A percentile compares a stretch with the other conserved stretches of the same genome.
Evolutionary conservation across 1,139 yeast species (phyloP).

Genomic region (Protomyces pachydermus): DNA sequence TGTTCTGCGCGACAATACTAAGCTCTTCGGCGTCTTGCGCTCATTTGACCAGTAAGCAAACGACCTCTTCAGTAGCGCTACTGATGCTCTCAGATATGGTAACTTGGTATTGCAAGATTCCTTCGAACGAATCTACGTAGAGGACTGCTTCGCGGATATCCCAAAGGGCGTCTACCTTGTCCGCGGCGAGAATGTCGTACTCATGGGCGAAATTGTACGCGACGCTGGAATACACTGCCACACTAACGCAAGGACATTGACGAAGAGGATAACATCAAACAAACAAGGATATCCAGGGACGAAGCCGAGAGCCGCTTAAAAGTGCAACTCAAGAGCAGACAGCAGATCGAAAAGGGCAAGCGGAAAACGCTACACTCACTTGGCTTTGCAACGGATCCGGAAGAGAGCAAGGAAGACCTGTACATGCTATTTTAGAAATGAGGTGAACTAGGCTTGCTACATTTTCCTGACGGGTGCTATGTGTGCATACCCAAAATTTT

Average conservation of each 20-base stretch:
- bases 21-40: conserved; percentile 81
- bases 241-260: conserved; percentile 55
- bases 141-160: conserved; percentile 63
- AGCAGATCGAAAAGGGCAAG: conserved; percentile 47
- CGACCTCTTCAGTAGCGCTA: conserved; percentile 13
- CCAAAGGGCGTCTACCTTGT: conserved; percentile 78
- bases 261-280: conserved; percentile 64
- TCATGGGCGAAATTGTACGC: conserved; percentile 71
- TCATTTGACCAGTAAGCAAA: conserved; percentile 84
- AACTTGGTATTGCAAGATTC: conserved; percentile 90
- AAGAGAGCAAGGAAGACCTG: conserved; percentile 23
- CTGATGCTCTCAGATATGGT: conserved; percentile 42
- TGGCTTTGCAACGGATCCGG: conserved; percentile 26
- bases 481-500: not conserved
- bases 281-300: conserved; percentile 56
- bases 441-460: not conserved
- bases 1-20: conserved; percentile 82
- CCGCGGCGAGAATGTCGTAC: conserved; percentile 95
- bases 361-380: conserved; percentile 46
- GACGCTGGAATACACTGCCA: not conserved
- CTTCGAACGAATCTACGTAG: conserved; percentile 72
- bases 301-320: conserved; percentile 50
- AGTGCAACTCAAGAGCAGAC: conserved; percentile 40
- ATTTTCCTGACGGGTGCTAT: not conserved
- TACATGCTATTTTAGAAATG: conserved; percentile 8